phyloP scores from a whole-genome alignment of 1,139 yeast genomes.

The Lodderomyces oxycetoniae region DNA sequence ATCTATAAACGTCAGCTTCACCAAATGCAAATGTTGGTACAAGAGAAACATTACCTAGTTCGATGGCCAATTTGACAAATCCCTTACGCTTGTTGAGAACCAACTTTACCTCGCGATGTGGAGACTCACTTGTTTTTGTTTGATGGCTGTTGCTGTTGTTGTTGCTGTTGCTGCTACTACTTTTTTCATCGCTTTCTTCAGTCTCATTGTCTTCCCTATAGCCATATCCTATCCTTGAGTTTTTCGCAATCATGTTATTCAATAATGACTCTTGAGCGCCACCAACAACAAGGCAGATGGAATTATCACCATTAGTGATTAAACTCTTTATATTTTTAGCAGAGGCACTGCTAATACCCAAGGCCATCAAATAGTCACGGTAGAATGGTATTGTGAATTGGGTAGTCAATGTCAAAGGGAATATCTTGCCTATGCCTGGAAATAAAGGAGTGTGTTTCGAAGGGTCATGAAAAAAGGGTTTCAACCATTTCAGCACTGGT shows the following conservation, averaged over 20 bases:
- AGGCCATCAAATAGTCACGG: constrained; percentile 74
- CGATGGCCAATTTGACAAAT: constrained; percentile 80
- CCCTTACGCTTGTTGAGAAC: constrained; percentile 81
- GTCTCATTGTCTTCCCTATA: constrained; percentile 41
- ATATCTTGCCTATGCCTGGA: constrained; percentile 74
- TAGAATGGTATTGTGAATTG: constrained; percentile 87
- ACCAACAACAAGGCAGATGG: constrained; percentile 88
- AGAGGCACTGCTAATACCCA: constrained; percentile 86
- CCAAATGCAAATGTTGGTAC: constrained; percentile 95
- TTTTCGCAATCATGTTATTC: constrained; percentile 35
- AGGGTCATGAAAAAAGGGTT: constrained; percentile 42
- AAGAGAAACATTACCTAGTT: constrained; percentile 67
- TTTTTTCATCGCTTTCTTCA: constrained; percentile 7
- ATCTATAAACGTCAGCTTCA: constrained; percentile 75
- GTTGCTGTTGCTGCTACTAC: constrained; percentile 10
- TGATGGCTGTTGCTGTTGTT: neutral
- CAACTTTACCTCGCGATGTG: constrained; percentile 33
- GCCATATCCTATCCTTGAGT: constrained; percentile 36
- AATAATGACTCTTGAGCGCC: constrained; percentile 90
- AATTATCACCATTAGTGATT: constrained; percentile 58
- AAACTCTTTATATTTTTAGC: constrained; percentile 65
- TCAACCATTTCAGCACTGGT: constrained; percentile 51
- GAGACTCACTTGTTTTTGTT: neutral
- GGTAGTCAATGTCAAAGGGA: constrained; percentile 74
- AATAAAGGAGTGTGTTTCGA: constrained; percentile 47